A percentile compares a stretch with the other conserved stretches of the same genome.
Evolutionary conservation across 2,329 filamentous ascomycete genomes (phyloP).

Genomic region (Ramichloridium luteum): DNA sequence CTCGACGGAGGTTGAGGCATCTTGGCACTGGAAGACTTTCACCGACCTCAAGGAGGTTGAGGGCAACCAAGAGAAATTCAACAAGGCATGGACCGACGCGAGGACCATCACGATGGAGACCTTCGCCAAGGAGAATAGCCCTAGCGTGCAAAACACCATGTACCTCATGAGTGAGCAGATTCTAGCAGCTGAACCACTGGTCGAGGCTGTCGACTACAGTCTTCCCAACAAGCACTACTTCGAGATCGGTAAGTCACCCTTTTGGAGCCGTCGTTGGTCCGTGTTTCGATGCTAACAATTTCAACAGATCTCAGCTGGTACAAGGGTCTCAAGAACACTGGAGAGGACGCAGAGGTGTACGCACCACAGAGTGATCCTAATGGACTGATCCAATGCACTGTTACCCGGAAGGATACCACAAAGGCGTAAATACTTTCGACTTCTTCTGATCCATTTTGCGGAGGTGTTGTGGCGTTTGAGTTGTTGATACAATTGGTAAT

Average conservation of each 20-base stretch:
- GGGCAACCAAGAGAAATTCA: constrained; percentile 53
- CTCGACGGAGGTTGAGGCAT: constrained; percentile 79
- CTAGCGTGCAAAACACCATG: constrained; percentile 94
- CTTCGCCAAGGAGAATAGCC: constrained; percentile 81
- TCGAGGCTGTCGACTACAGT: constrained; percentile 64
- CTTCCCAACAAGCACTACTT: constrained; percentile 99
- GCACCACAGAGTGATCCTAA: constrained; percentile 88
- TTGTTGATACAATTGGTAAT: too few species aligned
- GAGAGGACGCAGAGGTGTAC: constrained; percentile 89
- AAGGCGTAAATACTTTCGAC: too few species aligned
- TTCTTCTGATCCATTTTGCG: too few species aligned
- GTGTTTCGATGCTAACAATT: constrained; percentile 6
- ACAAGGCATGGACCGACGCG: constrained; percentile 66
- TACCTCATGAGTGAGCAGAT: constrained; percentile 96
- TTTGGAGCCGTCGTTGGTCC: constrained; percentile 2
- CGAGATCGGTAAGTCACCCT: constrained; percentile 59
- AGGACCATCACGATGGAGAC: constrained; percentile 76
- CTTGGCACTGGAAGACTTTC: constrained; percentile 76
- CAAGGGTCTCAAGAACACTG: constrained; percentile 88
- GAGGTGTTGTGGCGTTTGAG: too few species aligned
- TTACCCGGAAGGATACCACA: constrained; percentile 54
- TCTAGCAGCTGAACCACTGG: constrained; percentile 58
- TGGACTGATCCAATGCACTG: constrained; percentile 88
- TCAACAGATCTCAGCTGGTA: constrained; percentile 80
- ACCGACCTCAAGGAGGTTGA: constrained; percentile 54